phyloP scores from a whole-genome alignment of 495 filamentous ascomycete genomes.

The Bathelium albidoporum region DNA sequence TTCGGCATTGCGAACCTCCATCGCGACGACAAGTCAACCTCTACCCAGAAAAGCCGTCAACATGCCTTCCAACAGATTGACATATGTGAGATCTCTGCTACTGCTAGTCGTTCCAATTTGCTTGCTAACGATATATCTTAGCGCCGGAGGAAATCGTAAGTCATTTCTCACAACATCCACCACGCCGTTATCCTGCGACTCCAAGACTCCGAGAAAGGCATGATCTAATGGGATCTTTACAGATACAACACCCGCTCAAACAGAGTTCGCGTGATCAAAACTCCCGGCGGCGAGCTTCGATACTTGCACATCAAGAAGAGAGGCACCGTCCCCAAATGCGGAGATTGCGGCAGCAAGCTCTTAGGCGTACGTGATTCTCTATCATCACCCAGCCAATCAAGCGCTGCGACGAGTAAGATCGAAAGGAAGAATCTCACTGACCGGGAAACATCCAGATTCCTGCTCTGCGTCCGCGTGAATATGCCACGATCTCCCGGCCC shows the following conservation, averaged over 20 bases:
- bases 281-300: constrained; percentile 85
- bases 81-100: constrained; percentile 49
- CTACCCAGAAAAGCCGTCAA: constrained; percentile 45
- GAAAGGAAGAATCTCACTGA: too few species aligned
- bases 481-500: constrained; percentile 86
- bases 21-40: constrained; percentile 42
- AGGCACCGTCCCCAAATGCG: constrained; percentile 92
- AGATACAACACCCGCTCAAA: constrained; percentile 91
- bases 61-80: constrained; percentile 62
- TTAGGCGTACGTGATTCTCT: constrained; percentile 63
- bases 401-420: too few species aligned
- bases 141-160: constrained; percentile 11
- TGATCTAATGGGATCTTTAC: not conserved
- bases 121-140: not conserved
- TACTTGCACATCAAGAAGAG: constrained; percentile 99
- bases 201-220: not conserved
- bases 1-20: constrained; percentile 13
- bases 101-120: not conserved
- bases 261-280: constrained; percentile 92
- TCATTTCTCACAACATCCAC: not conserved
- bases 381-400: not conserved
- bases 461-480: constrained; percentile 94
- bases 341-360: constrained; percentile 94
- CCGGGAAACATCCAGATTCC: constrained; percentile 84
- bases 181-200: not conserved